A percentile compares a stretch with the other conserved stretches of the same genome.
These are phyloP conservation scores for Brassica hybrid DNA, from an alignment of 441 rosid species.

Conservation along the genomic window DNA sequence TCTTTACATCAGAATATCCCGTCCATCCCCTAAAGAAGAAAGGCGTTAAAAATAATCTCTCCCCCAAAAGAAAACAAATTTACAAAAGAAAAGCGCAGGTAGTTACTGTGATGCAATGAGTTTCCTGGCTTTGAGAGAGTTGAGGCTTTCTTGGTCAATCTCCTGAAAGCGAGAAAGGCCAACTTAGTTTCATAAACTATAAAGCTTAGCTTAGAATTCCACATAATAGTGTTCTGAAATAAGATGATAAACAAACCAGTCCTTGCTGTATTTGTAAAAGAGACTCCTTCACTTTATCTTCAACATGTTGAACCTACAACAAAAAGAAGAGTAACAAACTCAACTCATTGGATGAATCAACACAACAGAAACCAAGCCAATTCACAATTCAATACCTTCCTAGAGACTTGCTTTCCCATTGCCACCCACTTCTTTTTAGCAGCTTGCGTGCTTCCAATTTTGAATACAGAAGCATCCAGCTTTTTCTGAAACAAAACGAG, in stretches of 20 bases:
- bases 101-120: conserved; percentile 27
- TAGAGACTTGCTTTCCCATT: conserved; percentile 80
- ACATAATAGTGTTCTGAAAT: background rate
- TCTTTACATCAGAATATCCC: too few relatives aligned
- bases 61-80: conserved; percentile 1
- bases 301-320: conserved; percentile 79
- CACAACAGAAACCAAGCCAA: background rate
- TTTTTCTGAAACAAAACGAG: conserved; percentile 58
- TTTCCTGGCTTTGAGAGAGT: conserved; percentile 33
- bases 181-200: background rate
- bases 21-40: conserved; percentile 56
- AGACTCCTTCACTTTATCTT: conserved; percentile 69
- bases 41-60: background rate
- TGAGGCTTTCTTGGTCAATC: conserved; percentile 31
- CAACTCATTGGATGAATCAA: background rate
- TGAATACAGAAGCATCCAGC: conserved; percentile 66
- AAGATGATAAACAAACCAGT: conserved; percentile 44
- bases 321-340: conserved; percentile 10
- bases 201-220: background rate
- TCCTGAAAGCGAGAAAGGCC: conserved; percentile 30
- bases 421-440: conserved; percentile 90
- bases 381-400: conserved; percentile 59
- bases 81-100: background rate
- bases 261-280: conserved; percentile 63
- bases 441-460: conserved; percentile 79